Evolutionary conservation across 2,329 filamentous ascomycete genomes (phyloP), one percentile per base, ranked within the genome.

Genomic region (Colletotrichum cordylinicola): DNA sequence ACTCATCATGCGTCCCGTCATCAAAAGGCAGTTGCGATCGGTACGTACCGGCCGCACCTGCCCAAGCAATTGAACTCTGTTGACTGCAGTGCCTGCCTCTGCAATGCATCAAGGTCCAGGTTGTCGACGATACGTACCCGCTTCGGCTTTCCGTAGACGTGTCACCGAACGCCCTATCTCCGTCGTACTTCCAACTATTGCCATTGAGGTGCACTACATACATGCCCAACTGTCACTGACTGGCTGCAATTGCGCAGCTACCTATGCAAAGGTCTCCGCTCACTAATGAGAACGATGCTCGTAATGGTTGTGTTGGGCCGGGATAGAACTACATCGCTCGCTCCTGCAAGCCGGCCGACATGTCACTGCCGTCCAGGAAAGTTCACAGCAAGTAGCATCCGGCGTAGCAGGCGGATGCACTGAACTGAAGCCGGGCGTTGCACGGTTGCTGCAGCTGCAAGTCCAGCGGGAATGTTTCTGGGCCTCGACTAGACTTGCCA

Each of bases 1-100:
- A 75, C 43, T 73, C 73, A 73, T 75, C 64, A 73, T 73, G 73
- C 73, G 58, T 75, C 70, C 70, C 70, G 70, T 73, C 70, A 73
- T 73, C 68, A 39, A 74, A 21, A 65, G n/a, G 61, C 72, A 72
- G 61, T 61, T 33, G 52, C 21, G 31, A 27, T 61, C 52, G 35
- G 33, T 61, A 69, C 67, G 67, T 69, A 69, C 67, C 39, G 35
- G 3, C 31, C 35, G 21, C 61, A 43, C 15, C 31, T 62, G 52
- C 56, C 33, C 60, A 35, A 52, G 27, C 62, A 66, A 31, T 29
- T 66, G 62, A 66, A 66, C 37, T 66, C 37, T 48, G 24, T 39
- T 35, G 61, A 52, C 43, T 52, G 43, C 37, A 35, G 61, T 39
- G 35, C n/a, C 37, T 66, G 62, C 37, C 27, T 48, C 43, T 52